Conservation (phyloP, 2,329 filamentous ascomycete species). For the Xenoacremonium recifei region DNA sequence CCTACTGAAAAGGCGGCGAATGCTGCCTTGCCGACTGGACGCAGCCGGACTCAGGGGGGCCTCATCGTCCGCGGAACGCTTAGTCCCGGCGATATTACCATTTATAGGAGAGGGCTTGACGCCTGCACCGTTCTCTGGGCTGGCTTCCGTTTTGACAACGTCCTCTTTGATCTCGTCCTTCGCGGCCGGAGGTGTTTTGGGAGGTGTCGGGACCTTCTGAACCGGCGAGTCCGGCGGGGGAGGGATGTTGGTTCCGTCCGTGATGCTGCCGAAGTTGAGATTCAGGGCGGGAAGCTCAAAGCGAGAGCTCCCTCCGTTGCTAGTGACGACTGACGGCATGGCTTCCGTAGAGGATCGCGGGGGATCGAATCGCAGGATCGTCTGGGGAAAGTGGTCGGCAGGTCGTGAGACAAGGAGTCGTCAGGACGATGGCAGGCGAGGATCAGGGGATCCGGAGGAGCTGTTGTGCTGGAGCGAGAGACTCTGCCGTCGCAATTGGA, state of each 20-base stretch:
- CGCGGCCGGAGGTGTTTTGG: constrained; percentile 32
- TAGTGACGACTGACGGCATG: constrained; percentile 33
- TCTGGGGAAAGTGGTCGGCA: constrained; percentile 1
- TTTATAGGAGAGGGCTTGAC: constrained; percentile 32
- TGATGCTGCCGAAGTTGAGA: constrained; percentile 58
- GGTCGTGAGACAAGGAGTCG: constrained; percentile 11
- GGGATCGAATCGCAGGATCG: constrained; percentile 7
- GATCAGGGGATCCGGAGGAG: background rate
- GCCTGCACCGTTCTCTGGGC: constrained; percentile 11
- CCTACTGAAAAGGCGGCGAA: constrained; percentile 57
- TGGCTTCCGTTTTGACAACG: constrained; percentile 17
- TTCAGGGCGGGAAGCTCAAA: constrained; percentile 60
- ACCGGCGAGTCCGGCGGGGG: constrained; percentile 56
- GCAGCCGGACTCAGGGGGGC: constrained; percentile 50
- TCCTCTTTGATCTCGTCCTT: constrained; percentile 21
- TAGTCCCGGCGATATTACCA: constrained; percentile 45
- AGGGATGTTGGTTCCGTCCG: constrained; percentile 60
- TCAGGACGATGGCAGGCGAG: background rate
- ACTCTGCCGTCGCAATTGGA: background rate
- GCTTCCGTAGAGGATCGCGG: no score
- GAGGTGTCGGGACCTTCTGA: constrained; percentile 46
- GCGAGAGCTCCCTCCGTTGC: constrained; percentile 30
- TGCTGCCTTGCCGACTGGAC: constrained; percentile 53
- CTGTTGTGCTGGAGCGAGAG: background rate
- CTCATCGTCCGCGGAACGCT: constrained; percentile 51